These are phyloP conservation scores for Colletotrichum tofieldiae DNA, from an alignment of 2,329 filamentous ascomycete genomes.

Conservation along the genomic window DNA sequence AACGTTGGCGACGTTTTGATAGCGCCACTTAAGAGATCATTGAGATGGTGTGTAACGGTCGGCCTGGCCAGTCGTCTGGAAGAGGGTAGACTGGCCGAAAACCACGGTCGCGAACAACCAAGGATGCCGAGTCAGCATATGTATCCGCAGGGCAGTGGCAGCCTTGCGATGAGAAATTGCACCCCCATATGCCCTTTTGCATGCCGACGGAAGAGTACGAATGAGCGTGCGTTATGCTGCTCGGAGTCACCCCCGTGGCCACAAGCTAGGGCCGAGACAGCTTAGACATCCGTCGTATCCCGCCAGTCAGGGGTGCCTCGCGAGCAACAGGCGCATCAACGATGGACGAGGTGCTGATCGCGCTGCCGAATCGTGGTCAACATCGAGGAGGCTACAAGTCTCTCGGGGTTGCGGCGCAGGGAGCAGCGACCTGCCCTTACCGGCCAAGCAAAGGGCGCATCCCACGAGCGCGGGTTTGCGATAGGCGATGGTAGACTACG, in stretches of 20 bases:
- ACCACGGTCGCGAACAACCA: background rate
- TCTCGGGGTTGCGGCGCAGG: slow-evolving; percentile 12
- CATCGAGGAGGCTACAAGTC: slow-evolving; percentile 11
- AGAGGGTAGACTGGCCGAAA: slow-evolving; percentile 10
- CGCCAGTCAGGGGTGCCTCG: slow-evolving; percentile 7
- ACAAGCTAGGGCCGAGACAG: background rate
- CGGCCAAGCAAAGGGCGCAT: slow-evolving; percentile 21
- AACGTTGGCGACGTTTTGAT: slow-evolving; percentile 30
- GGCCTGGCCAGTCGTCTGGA: slow-evolving; percentile 22
- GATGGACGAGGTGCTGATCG: slow-evolving; percentile 21
- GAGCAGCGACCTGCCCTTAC: slow-evolving; percentile 25
- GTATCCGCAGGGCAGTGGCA: background rate
- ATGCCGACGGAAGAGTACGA: background rate
- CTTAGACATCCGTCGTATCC: background rate
- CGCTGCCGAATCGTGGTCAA: slow-evolving; percentile 18
- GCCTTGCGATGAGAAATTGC: slow-evolving; percentile 1
- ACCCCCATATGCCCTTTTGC: background rate
- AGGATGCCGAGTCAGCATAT: slow-evolving; percentile 15
- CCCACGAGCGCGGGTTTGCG: slow-evolving; percentile 9
- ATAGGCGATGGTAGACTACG: slow-evolving; percentile 1
- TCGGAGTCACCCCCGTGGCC: slow-evolving; percentile 6
- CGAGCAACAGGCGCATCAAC: background rate
- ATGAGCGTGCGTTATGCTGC: background rate
- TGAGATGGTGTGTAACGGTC: slow-evolving; percentile 21
- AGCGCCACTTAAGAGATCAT: slow-evolving; percentile 25